Evolutionary conservation across 23 red algal genomes (phyloP).

Genomic region (Gracilaria gracilis): DNA sequence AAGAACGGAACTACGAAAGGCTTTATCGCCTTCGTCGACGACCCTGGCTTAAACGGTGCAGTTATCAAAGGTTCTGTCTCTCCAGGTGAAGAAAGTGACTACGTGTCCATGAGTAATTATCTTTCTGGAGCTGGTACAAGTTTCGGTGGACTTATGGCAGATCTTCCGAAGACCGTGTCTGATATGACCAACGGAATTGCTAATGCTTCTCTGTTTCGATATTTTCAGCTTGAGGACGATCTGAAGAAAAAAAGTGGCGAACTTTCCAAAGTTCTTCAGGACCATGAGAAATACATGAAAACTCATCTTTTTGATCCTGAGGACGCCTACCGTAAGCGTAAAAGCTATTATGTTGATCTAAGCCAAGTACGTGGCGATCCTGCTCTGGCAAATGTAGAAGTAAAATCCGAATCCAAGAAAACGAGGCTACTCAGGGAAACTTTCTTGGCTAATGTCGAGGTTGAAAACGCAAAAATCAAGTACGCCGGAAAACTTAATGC

Average conservation of each 20-base stretch:
- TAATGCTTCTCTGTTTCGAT: neutral
- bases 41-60: neutral
- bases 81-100: neutral
- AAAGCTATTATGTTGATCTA: no score
- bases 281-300: neutral
- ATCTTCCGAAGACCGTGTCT: neutral
- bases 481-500: neutral
- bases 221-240: neutral
- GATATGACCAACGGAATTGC: neutral
- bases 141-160: neutral
- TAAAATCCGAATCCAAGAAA: no score
- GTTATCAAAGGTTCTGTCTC: neutral
- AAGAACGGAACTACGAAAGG: neutral
- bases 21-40: neutral
- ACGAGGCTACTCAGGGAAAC: no score
- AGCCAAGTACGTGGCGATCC: no score
- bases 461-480: no score
- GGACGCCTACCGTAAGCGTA: no score
- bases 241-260: neutral
- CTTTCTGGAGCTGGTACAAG: neutral
- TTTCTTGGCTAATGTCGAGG: no score
- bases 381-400: no score
- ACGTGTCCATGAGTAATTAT: neutral
- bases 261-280: neutral
- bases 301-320: no score